Base-by-base conservation (phyloP, 2,329 filamentous ascomycete species). In the Sporothrix pallida region DNA sequence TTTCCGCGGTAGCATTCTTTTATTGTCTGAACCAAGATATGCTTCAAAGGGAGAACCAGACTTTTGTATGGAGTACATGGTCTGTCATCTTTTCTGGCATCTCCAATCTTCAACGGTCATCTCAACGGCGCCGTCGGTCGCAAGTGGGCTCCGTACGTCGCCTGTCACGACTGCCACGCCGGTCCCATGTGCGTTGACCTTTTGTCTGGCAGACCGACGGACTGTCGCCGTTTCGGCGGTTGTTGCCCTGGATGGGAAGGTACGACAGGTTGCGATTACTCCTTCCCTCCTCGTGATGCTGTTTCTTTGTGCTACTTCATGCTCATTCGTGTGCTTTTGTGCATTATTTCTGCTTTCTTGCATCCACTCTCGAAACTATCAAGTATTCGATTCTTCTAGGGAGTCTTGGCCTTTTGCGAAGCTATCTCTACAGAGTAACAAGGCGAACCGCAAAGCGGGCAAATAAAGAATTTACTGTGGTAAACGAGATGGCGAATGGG, bases 101-200 rank as follows among this genome's bases (percentile, higher is more conserved):
- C 6, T 54, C 52, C 6, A 8, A 10, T 65, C 60, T 65, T 46
- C 60, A 65, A 65, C 60, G 42, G 17, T 65, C 20, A 23, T 23
- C 17, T 63, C 60, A 65, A 23, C 42, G 60, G 42, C 37, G 60
- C 60, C 31, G 31, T 37, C 31, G 31, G 31, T 37, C 31, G 31
- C 31, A 37, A 37, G 7, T 37, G 31, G 31, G 4, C 4, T 37
- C 31, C 31, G 31, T 37, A 37, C 3, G 31, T 37, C 31, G 31
- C 31, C 31, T 37, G 31, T 37, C 31, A 37, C 60, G 31, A n/a
- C 60, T 44, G 31, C 54, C 60, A 65, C 23, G 60, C 60, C 60
- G 46, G 37, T 13, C 60, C 31, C 60, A 44, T 46, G 60, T 46
- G 60, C 46, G 42, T 10, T 37, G 2, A 3, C 2, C 31, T 37